These are phyloP conservation scores for Xylaria bambusicola DNA, from an alignment of 495 filamentous ascomycete species.

Conservation along the genomic window DNA sequence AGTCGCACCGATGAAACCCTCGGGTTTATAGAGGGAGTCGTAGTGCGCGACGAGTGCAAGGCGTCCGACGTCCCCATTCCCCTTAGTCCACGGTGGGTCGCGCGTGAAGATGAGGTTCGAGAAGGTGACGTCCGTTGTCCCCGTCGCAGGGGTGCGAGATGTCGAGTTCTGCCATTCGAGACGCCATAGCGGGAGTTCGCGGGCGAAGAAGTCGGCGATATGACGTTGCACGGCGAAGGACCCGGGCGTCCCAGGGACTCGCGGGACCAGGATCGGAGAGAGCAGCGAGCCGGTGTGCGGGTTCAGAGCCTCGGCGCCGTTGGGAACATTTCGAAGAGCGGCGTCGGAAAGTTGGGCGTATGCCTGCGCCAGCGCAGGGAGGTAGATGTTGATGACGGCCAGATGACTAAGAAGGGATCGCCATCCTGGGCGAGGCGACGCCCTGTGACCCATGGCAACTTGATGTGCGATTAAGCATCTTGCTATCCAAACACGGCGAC, in stretches of 20 bases:
- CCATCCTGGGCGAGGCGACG: slow-evolving; percentile 1
- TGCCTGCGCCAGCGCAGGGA: slow-evolving; percentile 36
- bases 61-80: slow-evolving; percentile 64
- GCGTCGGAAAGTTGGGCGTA: slow-evolving; percentile 76
- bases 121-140: slow-evolving; percentile 70
- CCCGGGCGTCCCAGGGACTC: slow-evolving; percentile 79
- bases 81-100: slow-evolving; percentile 74
- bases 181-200: slow-evolving; percentile 71
- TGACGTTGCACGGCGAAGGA: slow-evolving; percentile 70
- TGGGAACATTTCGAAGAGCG: slow-evolving; percentile 63
- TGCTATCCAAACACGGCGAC: neutral
- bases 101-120: slow-evolving; percentile 76
- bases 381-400: neutral
- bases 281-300: slow-evolving; percentile 67
- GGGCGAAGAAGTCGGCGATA: slow-evolving; percentile 73
- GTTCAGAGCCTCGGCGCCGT: slow-evolving; percentile 69
- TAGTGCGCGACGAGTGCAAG: slow-evolving; percentile 93
- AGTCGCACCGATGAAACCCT: slow-evolving; percentile 84
- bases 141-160: slow-evolving; percentile 66
- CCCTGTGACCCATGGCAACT: slow-evolving; percentile 9
- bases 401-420: slow-evolving; percentile 2
- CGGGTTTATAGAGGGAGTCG: slow-evolving; percentile 72
- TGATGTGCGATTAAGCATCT: slow-evolving; percentile 2
- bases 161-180: slow-evolving; percentile 84
- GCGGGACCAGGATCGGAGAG: slow-evolving; percentile 76